Evolutionary conservation across 768 basidiomycete species (phyloP).

Genomic region (Mycena kentingensis): DNA sequence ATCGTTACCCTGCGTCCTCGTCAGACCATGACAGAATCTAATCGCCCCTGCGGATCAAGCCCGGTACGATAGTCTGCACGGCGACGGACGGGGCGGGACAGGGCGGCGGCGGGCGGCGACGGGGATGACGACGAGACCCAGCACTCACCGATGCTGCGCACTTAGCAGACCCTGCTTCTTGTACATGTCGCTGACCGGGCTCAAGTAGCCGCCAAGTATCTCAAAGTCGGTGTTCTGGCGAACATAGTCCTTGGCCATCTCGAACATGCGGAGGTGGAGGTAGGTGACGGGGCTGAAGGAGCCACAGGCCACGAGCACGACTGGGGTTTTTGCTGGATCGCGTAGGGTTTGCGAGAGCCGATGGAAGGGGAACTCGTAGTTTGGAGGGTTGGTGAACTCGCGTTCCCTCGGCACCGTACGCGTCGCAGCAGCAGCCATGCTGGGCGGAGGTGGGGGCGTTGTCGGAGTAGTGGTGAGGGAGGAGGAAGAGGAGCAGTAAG

Average conservation of each 20-base stretch:
- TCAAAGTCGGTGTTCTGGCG: slow-evolving; percentile 91
- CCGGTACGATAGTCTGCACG: slow-evolving; percentile 26
- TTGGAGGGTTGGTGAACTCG: slow-evolving; percentile 65
- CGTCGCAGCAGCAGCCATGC: slow-evolving; percentile 30
- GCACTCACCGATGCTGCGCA: slow-evolving; percentile 81
- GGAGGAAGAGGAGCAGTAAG: slow-evolving; percentile 17
- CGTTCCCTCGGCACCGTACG: slow-evolving; percentile 30
- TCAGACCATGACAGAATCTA: slow-evolving; percentile 26
- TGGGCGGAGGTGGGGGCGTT: slow-evolving; percentile 14
- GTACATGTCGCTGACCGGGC: slow-evolving; percentile 95
- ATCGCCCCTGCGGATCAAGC: slow-evolving; percentile 21
- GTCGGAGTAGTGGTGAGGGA: slow-evolving; percentile 8
- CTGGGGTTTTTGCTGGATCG: slow-evolving; percentile 72
- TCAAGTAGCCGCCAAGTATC: slow-evolving; percentile 94
- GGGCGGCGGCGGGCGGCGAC: not conserved
- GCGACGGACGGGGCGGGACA: not conserved
- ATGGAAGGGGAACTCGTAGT: slow-evolving; percentile 69
- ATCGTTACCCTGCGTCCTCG: slow-evolving; percentile 66
- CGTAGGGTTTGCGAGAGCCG: slow-evolving; percentile 60
- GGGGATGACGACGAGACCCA: slow-evolving; percentile 20
- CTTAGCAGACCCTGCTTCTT: slow-evolving; percentile 93
- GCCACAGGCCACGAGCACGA: slow-evolving; percentile 95
- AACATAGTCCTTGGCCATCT: slow-evolving; percentile 97
- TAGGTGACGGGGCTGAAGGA: slow-evolving; percentile 99
- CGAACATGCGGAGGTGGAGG: slow-evolving; percentile 98